Evolutionary conservation across 176 grass and related monocot species (phyloP).

Genomic region (Zea luxurians): DNA sequence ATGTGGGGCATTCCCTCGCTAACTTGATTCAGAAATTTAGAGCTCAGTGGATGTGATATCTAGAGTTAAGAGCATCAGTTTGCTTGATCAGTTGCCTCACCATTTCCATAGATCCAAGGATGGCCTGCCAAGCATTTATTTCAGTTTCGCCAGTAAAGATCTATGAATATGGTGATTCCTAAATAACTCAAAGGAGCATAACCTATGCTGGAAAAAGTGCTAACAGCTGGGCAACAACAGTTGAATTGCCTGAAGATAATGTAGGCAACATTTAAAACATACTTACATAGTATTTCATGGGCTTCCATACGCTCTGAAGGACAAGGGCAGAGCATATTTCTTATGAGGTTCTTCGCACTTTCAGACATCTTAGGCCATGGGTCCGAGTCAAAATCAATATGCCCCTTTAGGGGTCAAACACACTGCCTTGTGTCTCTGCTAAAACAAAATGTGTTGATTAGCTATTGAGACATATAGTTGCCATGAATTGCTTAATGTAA

Average conservation of each 20-base stretch:
- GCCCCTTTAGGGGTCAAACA: slow-evolving; percentile 92
- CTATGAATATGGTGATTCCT: background rate
- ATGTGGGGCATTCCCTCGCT: no score
- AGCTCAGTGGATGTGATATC: no score
- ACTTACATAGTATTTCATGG: slow-evolving; percentile 91
- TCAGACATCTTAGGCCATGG: slow-evolving; percentile 87
- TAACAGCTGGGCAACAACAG: slow-evolving; percentile 3
- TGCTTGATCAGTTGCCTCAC: slow-evolving; percentile 53
- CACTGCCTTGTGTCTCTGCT: slow-evolving; percentile 72
- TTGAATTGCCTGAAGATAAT: slow-evolving; percentile 5
- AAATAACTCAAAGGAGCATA: background rate
- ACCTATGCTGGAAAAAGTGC: background rate
- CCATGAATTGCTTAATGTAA: slow-evolving; percentile 28
- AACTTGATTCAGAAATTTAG: no score
- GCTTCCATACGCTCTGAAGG: slow-evolving; percentile 79
- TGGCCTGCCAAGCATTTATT: slow-evolving; percentile 54
- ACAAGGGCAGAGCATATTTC: slow-evolving; percentile 73
- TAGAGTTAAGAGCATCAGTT: no score
- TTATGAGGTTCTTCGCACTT: slow-evolving; percentile 90
- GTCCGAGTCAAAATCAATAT: slow-evolving; percentile 89
- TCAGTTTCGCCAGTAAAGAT: background rate
- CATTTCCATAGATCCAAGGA: slow-evolving; percentile 90
- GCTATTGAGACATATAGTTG: slow-evolving; percentile 21
- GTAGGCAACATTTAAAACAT: background rate
- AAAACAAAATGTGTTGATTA: slow-evolving; percentile 24